Evolutionary conservation across 2,329 filamentous ascomycete species (phyloP), one percentile per base, ranked within the genome.

Genomic region (Oidium heveae): DNA sequence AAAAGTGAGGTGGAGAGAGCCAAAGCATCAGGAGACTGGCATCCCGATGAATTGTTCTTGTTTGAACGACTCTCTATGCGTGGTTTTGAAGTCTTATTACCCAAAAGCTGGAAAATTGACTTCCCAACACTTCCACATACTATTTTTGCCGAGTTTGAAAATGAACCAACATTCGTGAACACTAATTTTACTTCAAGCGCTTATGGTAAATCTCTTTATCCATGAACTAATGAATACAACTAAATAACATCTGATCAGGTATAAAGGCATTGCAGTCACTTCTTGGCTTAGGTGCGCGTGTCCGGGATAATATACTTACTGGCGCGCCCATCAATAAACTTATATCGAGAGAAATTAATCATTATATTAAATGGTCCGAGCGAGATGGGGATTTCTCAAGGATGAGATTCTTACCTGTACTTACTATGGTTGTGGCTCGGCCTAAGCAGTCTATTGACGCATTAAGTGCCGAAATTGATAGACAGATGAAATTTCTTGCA

Each of bases 351-450:
- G 61, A 63, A 53, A 59, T 66, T 16, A 56, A 63, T 4, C 56
- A 57, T 51, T 66, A 65, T 46, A 62, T 65, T 24, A 63, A 59
- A 53, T 66, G 63, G 64, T 59, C 64, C 20, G 62, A 66, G 39
- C 58, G 54, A n/a, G 65, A 66, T 57, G 65, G 64, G 8, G 63
- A 61, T 4, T 66, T 60, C 39, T 10, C 54, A 16, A 60, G 59
- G 24, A 58, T 57, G 41, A 60, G 61, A 20, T 64, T 63, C 57
- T 57, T 65, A 24, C 65, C 65, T 13, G 59, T 65, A 51, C 55
- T 63, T 24, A 55, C 54, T 20, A 53, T 63, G 12, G 57, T 63
- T 54, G 55, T 57, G 33, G 58, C 57, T 16, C 46, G 52, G 1
- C 56, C 60, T 13, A 52, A 54, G 10, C 55, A 65, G 47, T 49